phyloP scores from a whole-genome alignment of 441 rosid genomes.

The Adansonia madagascariensis region DNA sequence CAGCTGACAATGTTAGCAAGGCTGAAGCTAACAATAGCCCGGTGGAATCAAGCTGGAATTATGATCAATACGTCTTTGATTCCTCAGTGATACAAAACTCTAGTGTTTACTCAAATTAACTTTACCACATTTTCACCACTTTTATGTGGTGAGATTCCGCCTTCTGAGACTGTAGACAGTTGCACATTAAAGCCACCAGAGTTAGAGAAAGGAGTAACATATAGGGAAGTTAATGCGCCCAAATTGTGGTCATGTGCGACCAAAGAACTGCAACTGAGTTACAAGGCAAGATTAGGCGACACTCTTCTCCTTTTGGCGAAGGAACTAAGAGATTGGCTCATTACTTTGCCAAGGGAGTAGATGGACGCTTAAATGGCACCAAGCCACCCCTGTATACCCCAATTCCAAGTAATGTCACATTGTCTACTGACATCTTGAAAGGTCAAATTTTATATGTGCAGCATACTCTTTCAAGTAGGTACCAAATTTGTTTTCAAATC shows the following conservation, averaged over 20 bases:
- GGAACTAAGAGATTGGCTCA: constrained; percentile 74
- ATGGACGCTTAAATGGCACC: background rate
- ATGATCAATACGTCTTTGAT: too few species aligned
- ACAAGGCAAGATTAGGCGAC: constrained; percentile 63
- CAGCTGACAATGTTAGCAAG: too few species aligned
- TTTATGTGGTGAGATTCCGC: too few species aligned
- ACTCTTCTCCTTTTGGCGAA: constrained; percentile 65
- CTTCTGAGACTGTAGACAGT: too few species aligned
- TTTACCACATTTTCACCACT: too few species aligned
- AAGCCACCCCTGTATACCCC: background rate
- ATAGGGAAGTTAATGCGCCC: constrained; percentile 59
- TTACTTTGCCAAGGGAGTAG: constrained; percentile 47
- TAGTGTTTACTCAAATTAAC: too few species aligned
- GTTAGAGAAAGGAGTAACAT: too few species aligned
- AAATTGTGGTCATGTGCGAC: constrained; percentile 67
- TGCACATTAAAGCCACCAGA: too few species aligned
- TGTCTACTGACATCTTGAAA: constrained; percentile 62
- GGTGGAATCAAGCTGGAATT: too few species aligned
- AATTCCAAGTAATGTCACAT: constrained; percentile 23
- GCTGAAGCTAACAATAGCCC: too few species aligned
- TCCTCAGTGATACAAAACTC: too few species aligned
- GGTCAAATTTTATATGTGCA: constrained; percentile 54
- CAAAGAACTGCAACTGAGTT: constrained; percentile 61
- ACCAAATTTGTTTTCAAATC: constrained; percentile 42
- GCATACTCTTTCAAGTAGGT: constrained; percentile 68